A percentile compares a stretch with the other conserved stretches of the same genome.
phyloP scores from a whole-genome alignment of 441 rosid genomes.

The Biscutella auriculata region DNA sequence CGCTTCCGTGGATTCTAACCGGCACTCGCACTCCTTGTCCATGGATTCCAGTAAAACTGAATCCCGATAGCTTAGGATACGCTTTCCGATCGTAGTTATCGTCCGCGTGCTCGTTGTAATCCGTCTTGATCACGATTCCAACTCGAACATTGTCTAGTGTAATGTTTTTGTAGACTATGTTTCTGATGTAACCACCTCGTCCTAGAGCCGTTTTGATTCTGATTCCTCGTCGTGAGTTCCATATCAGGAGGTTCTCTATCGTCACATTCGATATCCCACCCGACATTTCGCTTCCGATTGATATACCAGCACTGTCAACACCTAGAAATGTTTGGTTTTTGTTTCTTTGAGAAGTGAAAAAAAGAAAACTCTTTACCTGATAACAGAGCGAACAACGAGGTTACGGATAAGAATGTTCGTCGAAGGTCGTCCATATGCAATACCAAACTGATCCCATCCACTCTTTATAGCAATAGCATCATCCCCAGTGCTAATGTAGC shows the following conservation, averaged over 20 bases:
- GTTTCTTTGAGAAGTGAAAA: too few relatives aligned
- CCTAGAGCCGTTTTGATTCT: conserved; percentile 93
- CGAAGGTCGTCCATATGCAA: conserved; percentile 72
- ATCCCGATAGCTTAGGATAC: conserved; percentile 42
- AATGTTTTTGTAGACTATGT: conserved; percentile 57
- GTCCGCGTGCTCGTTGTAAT: conserved; percentile 91
- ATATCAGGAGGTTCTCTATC: conserved; percentile 58
- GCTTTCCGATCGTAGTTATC: conserved; percentile 64
- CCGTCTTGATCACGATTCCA: conserved; percentile 85
- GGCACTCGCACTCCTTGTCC: conserved; percentile 93
- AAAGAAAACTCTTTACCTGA: conserved; percentile 57
- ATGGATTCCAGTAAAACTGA: conserved; percentile 60
- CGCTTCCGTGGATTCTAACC: conserved; percentile 76
- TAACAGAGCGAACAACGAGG: conserved; percentile 74
- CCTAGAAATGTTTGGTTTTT: neutral
- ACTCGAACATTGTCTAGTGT: conserved; percentile 79
- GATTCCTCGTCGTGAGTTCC: conserved; percentile 85
- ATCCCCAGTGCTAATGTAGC: conserved; percentile 95
- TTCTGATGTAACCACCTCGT: conserved; percentile 68
- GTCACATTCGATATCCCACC: conserved; percentile 90
- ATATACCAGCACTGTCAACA: conserved; percentile 69
- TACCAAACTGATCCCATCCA: conserved; percentile 99
- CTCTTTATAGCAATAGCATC: conserved; percentile 94
- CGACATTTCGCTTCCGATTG: conserved; percentile 94
- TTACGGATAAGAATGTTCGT: conserved; percentile 71